phyloP scores from a whole-genome alignment of 2,329 filamentous ascomycete genomes.

The Fusarium temperatum region DNA sequence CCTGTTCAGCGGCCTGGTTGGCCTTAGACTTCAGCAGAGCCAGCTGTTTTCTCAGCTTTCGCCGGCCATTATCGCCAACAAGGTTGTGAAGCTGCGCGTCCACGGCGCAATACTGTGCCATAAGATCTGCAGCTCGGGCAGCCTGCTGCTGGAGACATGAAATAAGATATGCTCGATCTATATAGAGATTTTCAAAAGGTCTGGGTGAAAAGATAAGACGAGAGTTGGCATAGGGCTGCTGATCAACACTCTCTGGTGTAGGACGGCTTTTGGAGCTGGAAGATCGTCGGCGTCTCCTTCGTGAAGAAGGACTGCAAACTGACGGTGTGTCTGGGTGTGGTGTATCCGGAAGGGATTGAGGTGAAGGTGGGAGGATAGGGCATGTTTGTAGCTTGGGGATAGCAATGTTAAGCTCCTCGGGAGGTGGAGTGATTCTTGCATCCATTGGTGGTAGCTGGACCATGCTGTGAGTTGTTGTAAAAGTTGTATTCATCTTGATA shows the following conservation, averaged over 20 bases:
- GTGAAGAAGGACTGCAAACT: neutral
- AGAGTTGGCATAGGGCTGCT: conserved; percentile 1
- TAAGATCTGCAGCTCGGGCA: conserved; percentile 49
- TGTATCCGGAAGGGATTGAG: conserved; percentile 7
- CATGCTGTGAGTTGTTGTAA: conserved; percentile 14
- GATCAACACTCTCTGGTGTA: neutral
- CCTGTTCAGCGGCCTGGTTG: conserved; percentile 55
- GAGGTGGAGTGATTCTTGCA: conserved; percentile 29
- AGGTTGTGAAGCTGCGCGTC: conserved; percentile 47
- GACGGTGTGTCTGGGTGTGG: neutral
- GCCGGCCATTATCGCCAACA: conserved; percentile 38
- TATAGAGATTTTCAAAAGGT: conserved; percentile 53
- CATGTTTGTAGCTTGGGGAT: conserved; percentile 10
- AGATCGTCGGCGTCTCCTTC: conserved; percentile 19
- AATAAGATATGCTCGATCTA: conserved; percentile 59
- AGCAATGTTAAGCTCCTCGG: conserved; percentile 20
- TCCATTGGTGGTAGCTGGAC: conserved; percentile 27
- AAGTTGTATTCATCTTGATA: conserved; percentile 25
- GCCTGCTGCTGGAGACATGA: conserved; percentile 53
- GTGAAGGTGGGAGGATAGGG: conserved; percentile 11
- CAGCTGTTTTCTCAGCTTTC: conserved; percentile 53
- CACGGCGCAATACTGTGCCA: conserved; percentile 49
- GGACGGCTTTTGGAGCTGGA: conserved; percentile 9
- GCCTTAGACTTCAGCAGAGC: conserved; percentile 55
- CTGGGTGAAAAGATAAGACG: conserved; percentile 48